phyloP scores from a whole-genome alignment of 2,329 filamentous ascomycete genomes.

The Diaporthe capsici region DNA sequence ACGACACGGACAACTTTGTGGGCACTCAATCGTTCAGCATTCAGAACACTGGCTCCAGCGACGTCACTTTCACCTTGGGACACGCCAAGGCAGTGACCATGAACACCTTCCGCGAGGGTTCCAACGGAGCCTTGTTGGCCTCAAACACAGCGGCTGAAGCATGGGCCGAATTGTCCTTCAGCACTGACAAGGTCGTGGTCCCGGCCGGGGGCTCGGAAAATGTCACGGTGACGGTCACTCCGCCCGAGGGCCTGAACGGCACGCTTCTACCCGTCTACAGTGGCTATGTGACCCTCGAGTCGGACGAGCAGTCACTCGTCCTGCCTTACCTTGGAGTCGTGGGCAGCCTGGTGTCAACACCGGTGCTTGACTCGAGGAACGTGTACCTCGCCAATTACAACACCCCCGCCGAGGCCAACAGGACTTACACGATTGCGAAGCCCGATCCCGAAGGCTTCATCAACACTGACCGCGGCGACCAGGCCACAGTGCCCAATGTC shows the following conservation, averaged over 20 bases:
- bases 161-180: conserved; percentile 41
- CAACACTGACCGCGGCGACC: conserved; percentile 23
- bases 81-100: conserved; percentile 17
- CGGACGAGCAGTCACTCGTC: conserved; percentile 52
- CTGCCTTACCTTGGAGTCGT: conserved; percentile 57
- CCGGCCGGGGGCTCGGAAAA: conserved; percentile 44
- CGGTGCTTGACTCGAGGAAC: conserved; percentile 39
- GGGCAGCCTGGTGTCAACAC: conserved; percentile 46
- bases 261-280: conserved; percentile 56
- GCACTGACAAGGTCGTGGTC: conserved; percentile 44
- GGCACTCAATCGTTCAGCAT: conserved; percentile 19
- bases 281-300: conserved; percentile 57
- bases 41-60: not conserved
- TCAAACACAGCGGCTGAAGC: conserved; percentile 41
- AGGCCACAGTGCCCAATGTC: conserved; percentile 8
- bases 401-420: not conserved
- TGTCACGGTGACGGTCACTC: conserved; percentile 48
- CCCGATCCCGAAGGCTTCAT: conserved; percentile 37
- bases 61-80: conserved; percentile 5
- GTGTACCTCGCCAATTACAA: conserved; percentile 34
- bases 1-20: conserved; percentile 27
- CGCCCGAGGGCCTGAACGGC: conserved; percentile 47
- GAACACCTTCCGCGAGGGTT: conserved; percentile 15
- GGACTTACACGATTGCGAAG: conserved; percentile 37
- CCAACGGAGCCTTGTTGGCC: conserved; percentile 8